Base-by-base conservation (phyloP, 2,329 filamentous ascomycete genomes). In the Corynespora cassiicola region DNA sequence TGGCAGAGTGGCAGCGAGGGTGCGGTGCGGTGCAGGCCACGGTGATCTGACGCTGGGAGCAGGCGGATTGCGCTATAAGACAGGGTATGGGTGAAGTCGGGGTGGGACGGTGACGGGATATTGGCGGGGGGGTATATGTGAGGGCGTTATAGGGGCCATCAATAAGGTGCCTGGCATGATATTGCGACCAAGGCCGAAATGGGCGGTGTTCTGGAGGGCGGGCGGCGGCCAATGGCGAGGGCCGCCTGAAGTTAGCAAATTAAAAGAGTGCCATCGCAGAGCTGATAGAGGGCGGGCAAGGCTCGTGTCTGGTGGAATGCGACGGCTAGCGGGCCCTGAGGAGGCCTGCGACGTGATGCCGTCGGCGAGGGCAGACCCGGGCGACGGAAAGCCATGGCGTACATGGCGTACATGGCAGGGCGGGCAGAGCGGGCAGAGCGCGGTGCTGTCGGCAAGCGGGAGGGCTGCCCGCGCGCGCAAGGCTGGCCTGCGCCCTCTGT, bases 61-160 rank as follows among this genome's bases (percentile, higher is more conserved):
- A 26, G 42, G 33, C 33, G 50, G 42, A 57, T 50, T 47, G 43
- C 46, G 48, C 41, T 61, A 52, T 51, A 52, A 36, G 49, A 39
- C 56, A 52, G 42, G 50, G 47, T 37, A 39, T 52, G 39, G 39
- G 33, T 42, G 47, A 41, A 51, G 45, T 42, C 31, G 44, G 30
- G 40, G 20, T 39, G 31, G n/a, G 37, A 36, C 39, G 35, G 42
- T 33, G 35, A 41, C 25, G 26, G 36, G 44, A 49, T 54, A 47
- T 47, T 51, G 49, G 45, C 42, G 32, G 42, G n/a, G 46, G 52
- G 52, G 38, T 61, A 60, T 63, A 65, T 49, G 55, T 62, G 58
- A 50, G 51, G 50, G 46, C 31, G 24, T 17, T 63, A 62, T 62
- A 54, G 48, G n/a, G n/a, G 44, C 16, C 36, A 34, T 51, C 45